These are phyloP conservation scores for Hordeum marinum DNA, from an alignment of 176 grass and related monocot species.

Conservation along the genomic window DNA sequence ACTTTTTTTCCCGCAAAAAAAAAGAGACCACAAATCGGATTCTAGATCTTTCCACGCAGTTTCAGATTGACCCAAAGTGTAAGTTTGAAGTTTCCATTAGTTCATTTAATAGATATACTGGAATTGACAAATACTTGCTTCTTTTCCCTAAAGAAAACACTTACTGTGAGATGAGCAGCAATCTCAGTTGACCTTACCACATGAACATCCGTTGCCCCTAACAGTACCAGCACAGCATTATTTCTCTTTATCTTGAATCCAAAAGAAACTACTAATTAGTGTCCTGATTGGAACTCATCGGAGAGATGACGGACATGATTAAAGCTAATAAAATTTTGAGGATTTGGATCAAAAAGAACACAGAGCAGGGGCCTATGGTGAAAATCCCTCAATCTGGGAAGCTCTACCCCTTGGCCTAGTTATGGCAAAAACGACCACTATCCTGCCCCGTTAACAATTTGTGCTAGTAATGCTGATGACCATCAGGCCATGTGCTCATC, in stretches of 20 bases:
- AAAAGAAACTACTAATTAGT: neutral
- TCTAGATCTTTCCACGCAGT: neutral
- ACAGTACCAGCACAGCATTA: neutral
- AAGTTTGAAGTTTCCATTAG: neutral
- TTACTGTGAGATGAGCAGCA: neutral
- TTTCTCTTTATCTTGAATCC: neutral
- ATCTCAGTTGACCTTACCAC: neutral
- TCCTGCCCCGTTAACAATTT: neutral
- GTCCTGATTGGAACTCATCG: neutral
- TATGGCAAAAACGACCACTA: neutral
- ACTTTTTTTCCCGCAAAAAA: too few species aligned
- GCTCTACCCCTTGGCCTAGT: neutral
- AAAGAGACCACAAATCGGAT: neutral
- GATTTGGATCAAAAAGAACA: neutral
- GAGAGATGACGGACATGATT: neutral
- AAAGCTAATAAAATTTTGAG: neutral
- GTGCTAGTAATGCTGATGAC: neutral
- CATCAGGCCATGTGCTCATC: neutral
- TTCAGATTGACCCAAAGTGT: neutral
- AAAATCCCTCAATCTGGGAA: neutral
- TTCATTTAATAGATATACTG: neutral
- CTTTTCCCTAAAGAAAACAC: too few species aligned
- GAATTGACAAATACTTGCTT: neutral
- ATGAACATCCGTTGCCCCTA: neutral
- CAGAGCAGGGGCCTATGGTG: neutral